Base-by-base conservation (phyloP, 306 rosid species). In the Echinosophora koreensis region DNA sequence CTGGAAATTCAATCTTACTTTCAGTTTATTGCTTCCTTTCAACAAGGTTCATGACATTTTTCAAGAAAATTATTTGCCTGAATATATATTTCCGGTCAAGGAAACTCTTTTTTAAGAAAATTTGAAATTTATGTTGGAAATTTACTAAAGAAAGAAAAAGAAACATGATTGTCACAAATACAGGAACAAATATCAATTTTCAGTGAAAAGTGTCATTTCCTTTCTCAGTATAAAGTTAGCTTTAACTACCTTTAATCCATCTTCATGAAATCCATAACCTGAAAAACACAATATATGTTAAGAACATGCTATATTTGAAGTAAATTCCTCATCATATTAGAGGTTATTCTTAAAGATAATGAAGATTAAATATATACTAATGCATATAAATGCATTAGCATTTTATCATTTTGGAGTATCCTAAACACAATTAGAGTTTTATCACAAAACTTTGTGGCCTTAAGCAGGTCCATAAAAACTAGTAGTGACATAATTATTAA, bases 241-340 rank as follows among this genome's bases (percentile, higher is more conserved):
- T 73, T 49, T 63, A 18, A 16, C 50, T 79, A 92, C 97, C 98
- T 94, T 92, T 38, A 94, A 60, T 81, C 98, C 97, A 86, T 92
- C 98, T 81, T 94, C 98, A 68, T 92, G 98, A 85, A 94, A 94
- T 49, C 98, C 98, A 85, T 90, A 90, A 79, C 97, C 97, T 94
- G 94, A 83, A 79, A 76, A 71, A 30, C 38, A 32, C 30, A 84
- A 34, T 11, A 57, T 41, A 64, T 6, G 44, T 27, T 84, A 42
- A 70, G 78, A 62, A 41, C 3, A 0, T 8, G 49, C 41, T 67
- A 37, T 41, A 47, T n/a, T 17, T 37, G 22, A 71, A 74, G 64
- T 2, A 35, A 58, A 50, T 51, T 68, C 35, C 63, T 42, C 59
- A 44, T 73, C 72, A 50, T 35, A 38, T 27, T 42, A 51, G 6